A percentile compares a stretch with the other conserved stretches of the same genome.
phyloP scores from a whole-genome alignment of 345 rosid species.

The Pseudoturritis turrita region DNA sequence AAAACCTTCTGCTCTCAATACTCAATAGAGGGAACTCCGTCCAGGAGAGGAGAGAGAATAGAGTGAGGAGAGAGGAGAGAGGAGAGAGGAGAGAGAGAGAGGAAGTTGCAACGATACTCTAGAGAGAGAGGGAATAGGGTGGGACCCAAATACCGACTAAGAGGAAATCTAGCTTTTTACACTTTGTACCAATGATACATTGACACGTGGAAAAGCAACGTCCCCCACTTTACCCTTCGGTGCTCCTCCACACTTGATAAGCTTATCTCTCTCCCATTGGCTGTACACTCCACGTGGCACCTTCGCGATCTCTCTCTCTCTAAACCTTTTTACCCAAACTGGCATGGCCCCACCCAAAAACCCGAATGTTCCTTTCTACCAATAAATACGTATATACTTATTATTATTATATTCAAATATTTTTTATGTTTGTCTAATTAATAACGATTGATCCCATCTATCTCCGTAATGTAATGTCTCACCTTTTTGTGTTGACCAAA shows the following conservation, averaged over 20 bases:
- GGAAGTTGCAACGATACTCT: slow-evolving; percentile 6
- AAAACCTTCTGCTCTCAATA: no score
- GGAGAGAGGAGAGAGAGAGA: not conserved
- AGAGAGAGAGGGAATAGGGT: not conserved
- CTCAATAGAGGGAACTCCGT: slow-evolving; percentile 15
- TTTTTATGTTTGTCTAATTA: not conserved
- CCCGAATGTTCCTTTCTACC: slow-evolving; percentile 14
- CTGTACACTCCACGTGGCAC: not conserved
- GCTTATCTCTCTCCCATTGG: slow-evolving; percentile 37
- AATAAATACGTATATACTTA: not conserved
- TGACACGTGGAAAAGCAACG: slow-evolving; percentile 28
- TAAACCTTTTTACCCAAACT: slow-evolving; percentile 14
- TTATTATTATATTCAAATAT: not conserved
- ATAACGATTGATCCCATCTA: not conserved
- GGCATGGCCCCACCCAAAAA: slow-evolving; percentile 12
- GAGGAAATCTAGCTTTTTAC: slow-evolving; percentile 23
- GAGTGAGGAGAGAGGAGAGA: no score
- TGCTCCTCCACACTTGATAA: slow-evolving; percentile 32
- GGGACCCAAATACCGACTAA: slow-evolving; percentile 10
- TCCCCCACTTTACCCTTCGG: slow-evolving; percentile 20
- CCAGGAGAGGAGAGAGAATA: not conserved
- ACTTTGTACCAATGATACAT: not conserved
- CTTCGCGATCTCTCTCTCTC: not conserved
- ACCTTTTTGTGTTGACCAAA: not conserved
- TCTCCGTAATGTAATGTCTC: not conserved